Evolutionary conservation across 2,329 filamentous ascomycete genomes (phyloP), one percentile per base, ranked within the genome.

Genomic region (Tricladium varicosporioides): DNA sequence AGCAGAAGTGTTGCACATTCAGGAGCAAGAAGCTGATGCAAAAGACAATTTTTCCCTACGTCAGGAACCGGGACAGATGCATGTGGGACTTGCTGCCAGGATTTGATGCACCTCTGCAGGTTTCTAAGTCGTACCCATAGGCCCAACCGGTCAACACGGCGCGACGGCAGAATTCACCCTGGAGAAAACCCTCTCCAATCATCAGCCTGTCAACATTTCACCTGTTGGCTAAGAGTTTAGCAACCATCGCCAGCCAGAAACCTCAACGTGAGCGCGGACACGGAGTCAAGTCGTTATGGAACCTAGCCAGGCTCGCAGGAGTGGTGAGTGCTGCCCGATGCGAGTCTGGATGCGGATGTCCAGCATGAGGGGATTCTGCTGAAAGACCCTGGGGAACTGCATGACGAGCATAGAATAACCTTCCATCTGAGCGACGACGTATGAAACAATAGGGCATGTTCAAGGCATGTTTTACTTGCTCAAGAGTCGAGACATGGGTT

Each of bases 41-140:
- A 27, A 19, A 11, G 14, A 42, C 54, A 19, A 51, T 59, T 59
- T 59, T 48, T 51, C 49, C 58, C 50, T 59, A 61, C 59, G 59
- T 61, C 59, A 61, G 59, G 51, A 44, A 52, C 50, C 50, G 40
- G 18, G 36, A 48, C 46, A 19, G 46, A 15, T 48, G 46, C 46
- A 48, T 48, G 46, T 31, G 48, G 56, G 48, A 53, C 52, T 48
- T 53, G 54, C 50, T 16, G 54, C 58, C 22, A 46, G 55, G 58
- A 56, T 55, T 13, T 33, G 42, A 51, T 49, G 57, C 22, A 27
- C 22, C 22, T 27, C 3, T 27, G 22, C 57, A 56, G 45, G 48
- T 55, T 60, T 58, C 54, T 36, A 32, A 51, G 42, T 42, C 16
- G 42, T 49, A 45, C 46, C 45, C 49, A 27, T 27, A 27, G 22